Evolutionary conservation across 2,329 filamentous ascomycete genomes (phyloP).

Genomic region (Penicillium thymicola): DNA sequence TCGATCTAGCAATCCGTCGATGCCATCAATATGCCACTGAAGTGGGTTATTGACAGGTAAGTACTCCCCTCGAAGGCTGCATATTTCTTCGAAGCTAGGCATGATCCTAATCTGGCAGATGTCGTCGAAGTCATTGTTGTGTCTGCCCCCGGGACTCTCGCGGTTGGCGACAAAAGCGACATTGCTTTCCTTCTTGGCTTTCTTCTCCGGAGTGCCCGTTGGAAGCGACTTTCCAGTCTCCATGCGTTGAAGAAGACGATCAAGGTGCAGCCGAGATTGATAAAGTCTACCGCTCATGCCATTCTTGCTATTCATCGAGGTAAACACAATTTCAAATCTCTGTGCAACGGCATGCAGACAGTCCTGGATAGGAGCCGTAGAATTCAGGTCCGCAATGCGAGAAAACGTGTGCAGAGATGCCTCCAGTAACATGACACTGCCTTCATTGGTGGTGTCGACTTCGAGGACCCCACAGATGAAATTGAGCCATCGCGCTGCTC

Average conservation of each 20-base stretch:
- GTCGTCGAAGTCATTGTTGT: conserved; percentile 38
- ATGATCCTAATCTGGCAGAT: conserved; percentile 36
- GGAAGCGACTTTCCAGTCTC: conserved; percentile 19
- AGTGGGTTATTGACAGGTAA: conserved; percentile 32
- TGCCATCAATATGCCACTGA: conserved; percentile 28
- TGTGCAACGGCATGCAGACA: conserved; percentile 16
- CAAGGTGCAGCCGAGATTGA: conserved; percentile 15
- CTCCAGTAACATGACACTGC: conserved; percentile 15
- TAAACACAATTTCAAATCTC: conserved; percentile 17
- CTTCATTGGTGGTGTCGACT: not conserved
- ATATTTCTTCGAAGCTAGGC: conserved; percentile 37
- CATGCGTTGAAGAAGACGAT: conserved; percentile 19
- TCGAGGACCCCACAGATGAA: conserved; percentile 25
- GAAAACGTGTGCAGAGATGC: conserved; percentile 25
- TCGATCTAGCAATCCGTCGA: conserved; percentile 31
- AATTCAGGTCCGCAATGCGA: conserved; percentile 37
- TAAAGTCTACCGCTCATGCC: conserved; percentile 11
- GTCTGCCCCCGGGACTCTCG: conserved; percentile 29
- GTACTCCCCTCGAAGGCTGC: conserved; percentile 27
- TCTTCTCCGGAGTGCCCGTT: not conserved
- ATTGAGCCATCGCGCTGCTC: conserved; percentile 36
- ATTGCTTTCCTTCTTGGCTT: not conserved
- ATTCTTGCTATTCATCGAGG: conserved; percentile 6
- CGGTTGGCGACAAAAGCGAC: conserved; percentile 12
- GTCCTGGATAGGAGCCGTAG: conserved; percentile 35